Evolutionary conservation across 2,329 filamentous ascomycete species (phyloP).

Genomic region (Drechslerella dactyloides): DNA sequence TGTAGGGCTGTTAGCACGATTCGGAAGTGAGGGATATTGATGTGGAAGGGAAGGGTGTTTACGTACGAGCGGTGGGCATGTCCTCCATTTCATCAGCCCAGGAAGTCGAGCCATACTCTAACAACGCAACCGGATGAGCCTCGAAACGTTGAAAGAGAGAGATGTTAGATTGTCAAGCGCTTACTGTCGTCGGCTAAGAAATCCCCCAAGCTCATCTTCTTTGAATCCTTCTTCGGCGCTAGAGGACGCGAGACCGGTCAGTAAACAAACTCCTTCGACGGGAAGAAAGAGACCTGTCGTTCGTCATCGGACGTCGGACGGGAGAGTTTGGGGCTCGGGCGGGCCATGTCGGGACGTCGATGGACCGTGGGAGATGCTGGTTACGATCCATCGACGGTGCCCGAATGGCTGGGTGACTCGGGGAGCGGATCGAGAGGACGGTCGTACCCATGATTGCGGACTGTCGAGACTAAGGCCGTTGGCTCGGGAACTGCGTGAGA

Average conservation of each 20-base stretch:
- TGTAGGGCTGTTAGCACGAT: constrained; percentile 49
- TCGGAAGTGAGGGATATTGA: constrained; percentile 26
- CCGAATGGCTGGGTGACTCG: constrained; percentile 16
- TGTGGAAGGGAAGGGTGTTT: background rate
- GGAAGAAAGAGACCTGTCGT: background rate
- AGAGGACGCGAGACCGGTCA: constrained; percentile 57
- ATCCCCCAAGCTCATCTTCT: constrained; percentile 97
- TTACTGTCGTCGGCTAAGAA: constrained; percentile 92
- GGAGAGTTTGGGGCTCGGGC: background rate
- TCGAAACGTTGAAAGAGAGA: background rate
- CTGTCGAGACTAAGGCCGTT: background rate
- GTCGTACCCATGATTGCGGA: constrained; percentile 67
- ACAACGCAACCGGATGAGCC: constrained; percentile 45
- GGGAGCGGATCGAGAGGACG: constrained; percentile 9
- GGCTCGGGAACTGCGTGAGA: constrained; percentile 6
- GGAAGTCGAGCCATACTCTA: constrained; percentile 69
- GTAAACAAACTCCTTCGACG: background rate
- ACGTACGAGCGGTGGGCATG: constrained; percentile 73
- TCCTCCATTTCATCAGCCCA: constrained; percentile 99
- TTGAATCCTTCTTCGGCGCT: constrained; percentile 91
- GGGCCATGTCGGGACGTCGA: background rate
- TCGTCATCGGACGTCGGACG: constrained; percentile 1
- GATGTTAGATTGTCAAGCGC: constrained; percentile 57
- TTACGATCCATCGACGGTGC: constrained; percentile 7
- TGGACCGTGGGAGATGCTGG: constrained; percentile 30